Base-by-base conservation (phyloP, 352 stramenopile genomes). In the Globisporangium parvum region DNA sequence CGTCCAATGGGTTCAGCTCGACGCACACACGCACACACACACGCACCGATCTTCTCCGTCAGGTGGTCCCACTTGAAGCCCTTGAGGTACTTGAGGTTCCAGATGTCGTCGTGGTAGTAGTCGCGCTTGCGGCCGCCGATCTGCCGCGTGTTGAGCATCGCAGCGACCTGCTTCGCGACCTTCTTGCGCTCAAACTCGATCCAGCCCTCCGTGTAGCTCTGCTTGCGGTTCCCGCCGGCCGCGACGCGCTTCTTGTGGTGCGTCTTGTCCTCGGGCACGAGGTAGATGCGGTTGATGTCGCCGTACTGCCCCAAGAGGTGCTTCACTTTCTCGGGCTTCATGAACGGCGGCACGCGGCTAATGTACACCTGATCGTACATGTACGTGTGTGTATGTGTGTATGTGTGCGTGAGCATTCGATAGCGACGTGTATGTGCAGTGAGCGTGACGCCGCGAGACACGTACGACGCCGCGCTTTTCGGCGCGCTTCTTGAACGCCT, bases 11-110 rank as follows among this genome's bases (percentile, higher is more conserved):
- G 26, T 31, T 31, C 18, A 20, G 1, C 21, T 21, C 28, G 17
- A 12, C 12, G 20, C 37, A 6, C 20, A 45, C 15, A 21, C 15
- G 37, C 6, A 59, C 53, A 35, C 3, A 71, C 56, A 82, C 61
- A 87, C 90, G 20, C 85, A 73, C 57, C 95, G 59, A 99, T 93
- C 71, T 99, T 99, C 73, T 99, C 97, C 3, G 96, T 99, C 39
- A 99, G 71, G 63, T 99, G 93, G 42, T 92, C 83, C 97, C 97
- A 99, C 71, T 99, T 98, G 71, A 99, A 99, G 21, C 95, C 94
- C 41, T 88, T 91, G 60, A 99, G 77, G 79, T 99, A 99, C 76
- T 99, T 99, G 59, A 99, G 73, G 70, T 98, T 98, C 97, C 97
- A 99, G 31, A 99, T 89, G 69, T 99, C 88, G 66, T 98, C 95